A percentile compares a stretch with the other conserved stretches of the same genome.
These are phyloP conservation scores for Gymnopus androsaceus DNA, from an alignment of 1,284 basidiomycete genomes.

Conservation along the genomic window DNA sequence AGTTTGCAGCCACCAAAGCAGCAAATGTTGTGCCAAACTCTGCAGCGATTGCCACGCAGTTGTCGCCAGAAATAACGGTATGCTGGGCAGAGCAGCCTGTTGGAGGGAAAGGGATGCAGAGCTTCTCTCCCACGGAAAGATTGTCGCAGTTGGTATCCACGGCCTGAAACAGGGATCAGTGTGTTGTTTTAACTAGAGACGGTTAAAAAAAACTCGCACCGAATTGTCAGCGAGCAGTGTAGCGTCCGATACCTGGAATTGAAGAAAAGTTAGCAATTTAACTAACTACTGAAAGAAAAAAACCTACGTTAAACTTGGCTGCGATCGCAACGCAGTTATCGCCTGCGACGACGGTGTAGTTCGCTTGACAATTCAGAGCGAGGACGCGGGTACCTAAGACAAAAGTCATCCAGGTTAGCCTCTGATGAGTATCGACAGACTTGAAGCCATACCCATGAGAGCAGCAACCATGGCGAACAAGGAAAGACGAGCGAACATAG, in stretches of 20 bases:
- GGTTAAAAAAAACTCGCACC: background rate
- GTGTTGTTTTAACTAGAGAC: background rate
- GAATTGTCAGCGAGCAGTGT: background rate
- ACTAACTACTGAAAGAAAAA: no score
- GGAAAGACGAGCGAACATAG: no score
- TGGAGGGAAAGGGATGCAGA: background rate
- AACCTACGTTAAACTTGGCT: background rate
- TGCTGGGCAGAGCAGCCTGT: background rate
- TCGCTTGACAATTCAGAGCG: background rate
- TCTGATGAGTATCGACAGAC: no score
- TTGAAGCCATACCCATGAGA: no score
- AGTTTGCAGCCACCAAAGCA: background rate
- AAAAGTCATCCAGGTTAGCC: no score
- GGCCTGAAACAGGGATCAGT: background rate
- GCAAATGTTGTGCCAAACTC: background rate
- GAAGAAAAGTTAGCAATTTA: no score
- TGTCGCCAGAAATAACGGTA: background rate
- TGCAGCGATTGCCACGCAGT: no score
- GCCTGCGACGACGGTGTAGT: background rate
- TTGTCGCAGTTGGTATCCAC: background rate
- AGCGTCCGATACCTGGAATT: background rate
- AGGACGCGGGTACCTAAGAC: no score
- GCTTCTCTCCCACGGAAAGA: background rate
- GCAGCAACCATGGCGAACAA: no score
- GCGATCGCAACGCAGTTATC: background rate